phyloP scores from a whole-genome alignment of 345 rosid genomes.

The Bruguiera parviflora region DNA sequence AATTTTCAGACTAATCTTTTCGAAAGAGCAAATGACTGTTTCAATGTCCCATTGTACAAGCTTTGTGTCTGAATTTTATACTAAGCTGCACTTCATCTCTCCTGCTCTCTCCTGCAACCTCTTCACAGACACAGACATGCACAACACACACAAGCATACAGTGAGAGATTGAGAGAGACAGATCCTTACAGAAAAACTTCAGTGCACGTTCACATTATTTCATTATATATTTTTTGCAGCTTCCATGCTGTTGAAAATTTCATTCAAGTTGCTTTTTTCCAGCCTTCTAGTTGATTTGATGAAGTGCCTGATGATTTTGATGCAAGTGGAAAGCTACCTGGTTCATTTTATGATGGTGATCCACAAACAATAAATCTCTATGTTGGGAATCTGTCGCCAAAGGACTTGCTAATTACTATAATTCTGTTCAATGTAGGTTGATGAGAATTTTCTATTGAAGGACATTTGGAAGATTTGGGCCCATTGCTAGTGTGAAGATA shows the following conservation, averaged over 20 bases:
- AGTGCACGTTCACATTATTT: too few species aligned
- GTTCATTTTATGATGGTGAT: conserved; percentile 99
- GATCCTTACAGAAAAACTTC: too few species aligned
- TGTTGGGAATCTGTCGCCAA: conserved; percentile 95
- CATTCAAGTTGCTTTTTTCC: conserved; percentile 25
- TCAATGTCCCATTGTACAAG: neutral
- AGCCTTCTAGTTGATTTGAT: conserved; percentile 96
- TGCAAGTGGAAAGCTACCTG: conserved; percentile 91
- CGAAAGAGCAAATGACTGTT: neutral
- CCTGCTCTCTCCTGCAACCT: too few species aligned
- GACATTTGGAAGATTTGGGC: conserved; percentile 99
- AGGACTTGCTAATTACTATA: conserved; percentile 29
- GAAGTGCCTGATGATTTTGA: conserved; percentile 97
- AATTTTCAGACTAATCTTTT: neutral
- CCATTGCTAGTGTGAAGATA: conserved; percentile 99
- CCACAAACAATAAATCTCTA: conserved; percentile 97
- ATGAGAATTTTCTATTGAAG: conserved; percentile 95
- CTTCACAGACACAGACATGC: neutral
- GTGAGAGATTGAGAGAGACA: too few species aligned
- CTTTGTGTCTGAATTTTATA: too few species aligned
- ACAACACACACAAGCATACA: too few species aligned
- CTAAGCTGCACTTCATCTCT: neutral
- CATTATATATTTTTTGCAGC: too few species aligned
- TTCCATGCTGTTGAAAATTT: conserved; percentile 3
- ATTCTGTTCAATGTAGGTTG: conserved; percentile 53